These are phyloP conservation scores for Suillus variegatus DNA, from an alignment of 768 basidiomycete genomes.

Conservation along the genomic window DNA sequence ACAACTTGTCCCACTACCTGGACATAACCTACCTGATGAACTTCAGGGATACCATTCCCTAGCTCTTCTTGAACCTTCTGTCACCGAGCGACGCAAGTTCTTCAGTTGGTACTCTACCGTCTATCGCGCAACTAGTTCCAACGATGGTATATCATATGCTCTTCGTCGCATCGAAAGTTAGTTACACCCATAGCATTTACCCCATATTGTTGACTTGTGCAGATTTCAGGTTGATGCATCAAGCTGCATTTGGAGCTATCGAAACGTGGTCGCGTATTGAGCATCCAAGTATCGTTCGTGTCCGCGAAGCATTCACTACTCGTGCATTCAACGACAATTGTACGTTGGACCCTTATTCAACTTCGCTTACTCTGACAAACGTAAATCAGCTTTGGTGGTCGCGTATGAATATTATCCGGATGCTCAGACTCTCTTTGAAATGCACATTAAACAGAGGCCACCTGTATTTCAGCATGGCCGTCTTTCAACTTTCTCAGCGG, in stretches of 20 bases:
- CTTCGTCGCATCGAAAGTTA: constrained; percentile 87
- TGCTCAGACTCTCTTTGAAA: constrained; percentile 78
- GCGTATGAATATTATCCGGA: constrained; percentile 89
- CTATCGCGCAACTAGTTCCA: constrained; percentile 77
- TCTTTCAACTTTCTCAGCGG: constrained; percentile 31
- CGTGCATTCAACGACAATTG: constrained; percentile 91
- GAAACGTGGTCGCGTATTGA: constrained; percentile 84
- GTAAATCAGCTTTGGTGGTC: constrained; percentile 75
- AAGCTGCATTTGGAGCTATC: constrained; percentile 77
- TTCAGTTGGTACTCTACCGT: constrained; percentile 82
- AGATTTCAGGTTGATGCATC: constrained; percentile 86
- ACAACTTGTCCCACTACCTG: constrained; percentile 38
- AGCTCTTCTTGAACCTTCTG: constrained; percentile 67
- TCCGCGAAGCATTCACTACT: constrained; percentile 95
- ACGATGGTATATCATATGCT: constrained; percentile 77
- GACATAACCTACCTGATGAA: constrained; percentile 76
- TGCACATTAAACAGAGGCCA: constrained; percentile 65
- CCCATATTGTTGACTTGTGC: constrained; percentile 15
- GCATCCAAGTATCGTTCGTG: constrained; percentile 82
- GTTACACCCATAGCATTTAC: constrained; percentile 11
- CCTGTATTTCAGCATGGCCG: constrained; percentile 38
- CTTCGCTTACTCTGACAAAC: not conserved
- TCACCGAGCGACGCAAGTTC: constrained; percentile 66
- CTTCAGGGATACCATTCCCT: constrained; percentile 90
- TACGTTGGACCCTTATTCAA: constrained; percentile 38